Percentiles rank a stretch among this genome's conserved stretches.
Evolutionary conservation across 2,329 filamentous ascomycete species (phyloP).

Genomic region (Alternaria tenuissima): DNA sequence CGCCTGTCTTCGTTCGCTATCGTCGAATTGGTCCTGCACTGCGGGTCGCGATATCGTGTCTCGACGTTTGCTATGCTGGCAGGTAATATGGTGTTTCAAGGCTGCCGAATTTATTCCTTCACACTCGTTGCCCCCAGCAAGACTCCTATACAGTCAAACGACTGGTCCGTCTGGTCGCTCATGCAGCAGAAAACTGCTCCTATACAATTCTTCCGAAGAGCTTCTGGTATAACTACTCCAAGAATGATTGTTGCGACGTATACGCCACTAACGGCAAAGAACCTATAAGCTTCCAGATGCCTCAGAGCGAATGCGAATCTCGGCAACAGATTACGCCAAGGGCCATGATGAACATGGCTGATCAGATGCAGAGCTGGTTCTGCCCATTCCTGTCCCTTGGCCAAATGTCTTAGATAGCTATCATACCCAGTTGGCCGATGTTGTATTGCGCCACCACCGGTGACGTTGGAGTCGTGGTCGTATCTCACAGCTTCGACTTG

Average conservation of each 20-base stretch:
- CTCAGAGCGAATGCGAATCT: neutral
- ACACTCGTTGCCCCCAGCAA: neutral
- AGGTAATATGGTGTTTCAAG: neutral
- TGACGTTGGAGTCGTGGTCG: neutral
- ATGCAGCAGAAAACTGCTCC: neutral
- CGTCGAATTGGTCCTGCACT: neutral
- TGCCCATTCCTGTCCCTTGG: neutral
- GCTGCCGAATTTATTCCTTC: neutral
- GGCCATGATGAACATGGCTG: neutral
- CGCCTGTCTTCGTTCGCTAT: neutral
- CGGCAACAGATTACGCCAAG: too few species aligned
- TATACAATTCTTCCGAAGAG: neutral
- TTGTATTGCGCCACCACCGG: neutral
- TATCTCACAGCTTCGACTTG: constrained; percentile 39
- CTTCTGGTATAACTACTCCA: neutral
- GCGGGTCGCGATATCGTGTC: neutral
- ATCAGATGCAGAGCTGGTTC: too few species aligned
- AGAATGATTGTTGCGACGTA: neutral
- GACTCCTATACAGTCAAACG: neutral
- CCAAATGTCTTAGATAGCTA: neutral
- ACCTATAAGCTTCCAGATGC: neutral
- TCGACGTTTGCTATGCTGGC: neutral
- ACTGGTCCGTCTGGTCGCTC: neutral
- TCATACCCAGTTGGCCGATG: neutral
- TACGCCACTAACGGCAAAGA: neutral